Evolutionary conservation across 1,284 basidiomycete genomes (phyloP), one percentile per base, ranked within the genome.

Genomic region (Irpex sp.): DNA sequence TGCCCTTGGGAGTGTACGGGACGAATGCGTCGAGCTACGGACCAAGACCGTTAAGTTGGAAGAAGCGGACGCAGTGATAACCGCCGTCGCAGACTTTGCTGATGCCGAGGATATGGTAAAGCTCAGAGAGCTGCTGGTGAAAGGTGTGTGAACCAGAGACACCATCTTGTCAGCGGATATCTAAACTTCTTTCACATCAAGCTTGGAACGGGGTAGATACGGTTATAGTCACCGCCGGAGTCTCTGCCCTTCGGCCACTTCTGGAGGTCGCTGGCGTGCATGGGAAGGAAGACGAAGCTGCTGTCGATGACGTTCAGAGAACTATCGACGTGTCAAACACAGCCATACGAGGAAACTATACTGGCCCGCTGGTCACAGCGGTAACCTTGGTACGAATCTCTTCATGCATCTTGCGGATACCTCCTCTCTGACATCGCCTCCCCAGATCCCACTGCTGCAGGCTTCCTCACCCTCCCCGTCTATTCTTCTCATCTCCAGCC

Each of bases 121-220:
- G 2, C 73, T 95, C 13, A 77, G 92, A 58, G 79, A 82, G 9
- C 71, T 75, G 0, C 64, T 95, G 37, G 77, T 85, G 61, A 75
- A 78, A 68, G 81, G 93, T 92, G 63, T 61, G 84, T 76, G 58
- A n/a, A 36, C 49, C 26, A 26, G 26, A 7, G 13, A 8, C 53
- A 6, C 53, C 2, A 11, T 55, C 31, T 35, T 11, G 13, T 55
- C 5, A 15, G n/a, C 5, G 21, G 4, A 6, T 31, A 46, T 33
- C 53, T 26, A 35, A 9, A 8, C 21, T 15, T 13, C 17, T 31
- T 21, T 3, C 43, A 6, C 19, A 50, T 50, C 49, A 61, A 95
- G 94, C 80, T 63, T 94, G 93, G 90, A 78, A 77, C 3, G 92
- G 94, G 11, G 68, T 97, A 2, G 95, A 97, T 72, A 97, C 95